Base-by-base conservation (phyloP, 73 alveolate species). In the Paramecium pentaurelia region DNA sequence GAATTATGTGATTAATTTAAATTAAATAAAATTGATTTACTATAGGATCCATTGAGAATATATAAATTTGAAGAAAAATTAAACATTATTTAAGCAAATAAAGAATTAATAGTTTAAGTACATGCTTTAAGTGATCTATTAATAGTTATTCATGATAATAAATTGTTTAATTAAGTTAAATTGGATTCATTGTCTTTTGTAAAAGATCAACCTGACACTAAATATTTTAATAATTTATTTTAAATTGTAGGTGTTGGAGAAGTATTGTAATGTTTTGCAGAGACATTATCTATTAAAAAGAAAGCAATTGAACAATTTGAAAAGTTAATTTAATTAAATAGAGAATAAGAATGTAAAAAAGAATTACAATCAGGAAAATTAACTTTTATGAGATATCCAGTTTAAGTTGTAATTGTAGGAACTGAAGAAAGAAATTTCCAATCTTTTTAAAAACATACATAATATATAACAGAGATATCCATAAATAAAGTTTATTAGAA, bases 171-270 rank as follows among this genome's bases (percentile, higher is more conserved):
- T 32, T 25, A 25, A 47, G 71, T 80, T 7, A 25, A 47, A 45
- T 9, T 80, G 0, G 47, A 34, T 45, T 80, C 91, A n/a, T 14
- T 80, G 18, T 80, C 91, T 32, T 80, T 45, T 80, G 91, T 80
- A 0, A 80, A 80, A 47, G 47, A 80, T 49, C 7, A 80, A 47
- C 47, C 71, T 8, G 91, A 80, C 14, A 80, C 77, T 22, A 73
- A 73, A 73, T 73, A 73, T n/a, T 73, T 73, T 73, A 73, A n/a
- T 9, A 73, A 73, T 73, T 73, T 73, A 10, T 73, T 73, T 73
- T 38, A 73, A 73, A 73, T 73, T 38, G 87, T 73, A 34, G 87
- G 87, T 2, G 87, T 73, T 14, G 87, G 60, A 37, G 87, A 73
- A 37, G 47, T 44, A 0, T 20, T 73, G 3, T 38, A 73, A 36